These are phyloP conservation scores for Myrica gale DNA, from an alignment of 306 rosid genomes.

Conservation along the genomic window DNA sequence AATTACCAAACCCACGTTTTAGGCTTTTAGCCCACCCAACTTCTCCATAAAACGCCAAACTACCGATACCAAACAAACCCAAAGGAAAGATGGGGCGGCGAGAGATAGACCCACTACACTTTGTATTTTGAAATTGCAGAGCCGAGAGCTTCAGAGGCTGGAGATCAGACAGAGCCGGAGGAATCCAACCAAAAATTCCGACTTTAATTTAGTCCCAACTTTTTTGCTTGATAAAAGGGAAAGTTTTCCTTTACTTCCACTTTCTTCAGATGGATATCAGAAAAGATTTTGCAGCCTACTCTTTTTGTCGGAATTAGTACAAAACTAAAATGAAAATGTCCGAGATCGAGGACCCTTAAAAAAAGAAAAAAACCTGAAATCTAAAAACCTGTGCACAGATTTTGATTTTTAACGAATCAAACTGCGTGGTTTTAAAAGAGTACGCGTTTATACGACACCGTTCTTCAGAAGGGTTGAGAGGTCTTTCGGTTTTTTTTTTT, in stretches of 20 bases:
- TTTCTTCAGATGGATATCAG: slow-evolving; percentile 34
- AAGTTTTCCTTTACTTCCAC: slow-evolving; percentile 34
- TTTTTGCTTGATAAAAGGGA: slow-evolving; percentile 43
- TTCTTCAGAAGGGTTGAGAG: too few relatives aligned
- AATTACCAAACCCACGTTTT: slow-evolving; percentile 28
- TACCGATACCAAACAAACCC: slow-evolving; percentile 24
- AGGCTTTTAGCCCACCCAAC: slow-evolving; percentile 36
- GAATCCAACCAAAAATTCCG: slow-evolving; percentile 40
- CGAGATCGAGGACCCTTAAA: too few relatives aligned
- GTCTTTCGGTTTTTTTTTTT: too few relatives aligned
- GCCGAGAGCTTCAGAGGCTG: slow-evolving; percentile 23
- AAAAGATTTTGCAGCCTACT: slow-evolving; percentile 34
- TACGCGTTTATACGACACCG: too few relatives aligned
- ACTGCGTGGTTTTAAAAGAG: too few relatives aligned
- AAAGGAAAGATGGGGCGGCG: background rate
- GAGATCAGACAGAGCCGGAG: slow-evolving; percentile 17
- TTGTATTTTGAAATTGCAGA: slow-evolving; percentile 32
- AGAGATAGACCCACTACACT: slow-evolving; percentile 36
- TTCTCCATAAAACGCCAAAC: slow-evolving; percentile 38
- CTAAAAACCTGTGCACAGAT: too few relatives aligned
- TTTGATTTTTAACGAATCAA: too few relatives aligned
- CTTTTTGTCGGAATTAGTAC: slow-evolving; percentile 24
- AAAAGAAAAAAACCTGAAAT: background rate
- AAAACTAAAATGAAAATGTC: background rate
- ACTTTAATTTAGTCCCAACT: slow-evolving; percentile 29